phyloP scores from a whole-genome alignment of 306 rosid species.

The Ammopiptanthus mongolicus region DNA sequence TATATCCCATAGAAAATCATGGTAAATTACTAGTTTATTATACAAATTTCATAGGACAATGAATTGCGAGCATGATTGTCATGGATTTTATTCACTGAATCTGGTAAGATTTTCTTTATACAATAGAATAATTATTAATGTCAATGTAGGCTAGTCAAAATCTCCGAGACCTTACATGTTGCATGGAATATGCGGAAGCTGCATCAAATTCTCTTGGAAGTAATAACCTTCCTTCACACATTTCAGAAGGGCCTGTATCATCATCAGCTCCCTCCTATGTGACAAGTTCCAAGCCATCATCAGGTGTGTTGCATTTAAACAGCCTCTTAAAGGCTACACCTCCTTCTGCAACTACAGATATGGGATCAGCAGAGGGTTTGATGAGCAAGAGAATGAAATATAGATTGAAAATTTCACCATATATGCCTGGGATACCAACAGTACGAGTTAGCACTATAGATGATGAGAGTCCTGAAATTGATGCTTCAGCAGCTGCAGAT shows the following conservation, averaged over 20 bases:
- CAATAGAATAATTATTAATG: background rate
- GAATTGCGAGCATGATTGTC: background rate
- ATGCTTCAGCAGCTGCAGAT: slow-evolving; percentile 17
- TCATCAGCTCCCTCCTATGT: slow-evolving; percentile 2
- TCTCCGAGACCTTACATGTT: slow-evolving; percentile 34
- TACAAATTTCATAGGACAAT: background rate
- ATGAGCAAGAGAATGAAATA: background rate
- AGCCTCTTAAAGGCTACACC: slow-evolving; percentile 41
- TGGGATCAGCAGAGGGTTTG: slow-evolving; percentile 18
- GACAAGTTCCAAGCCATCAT: slow-evolving; percentile 26
- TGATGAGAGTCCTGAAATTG: background rate
- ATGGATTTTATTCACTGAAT: background rate
- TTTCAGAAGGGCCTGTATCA: slow-evolving; percentile 6
- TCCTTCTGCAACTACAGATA: slow-evolving; percentile 3
- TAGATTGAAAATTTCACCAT: background rate
- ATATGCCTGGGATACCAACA: background rate
- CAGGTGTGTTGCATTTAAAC: slow-evolving; percentile 47
- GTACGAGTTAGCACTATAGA: background rate
- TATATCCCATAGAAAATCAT: too few relatives aligned
- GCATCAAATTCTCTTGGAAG: slow-evolving; percentile 1
- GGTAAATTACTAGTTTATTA: background rate
- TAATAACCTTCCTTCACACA: background rate
- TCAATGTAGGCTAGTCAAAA: slow-evolving; percentile 29
- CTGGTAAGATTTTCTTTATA: background rate
- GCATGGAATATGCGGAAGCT: slow-evolving; percentile 46